Base-by-base conservation (phyloP, 2,329 filamentous ascomycete genomes). In the Talaromyces rugulosus region DNA sequence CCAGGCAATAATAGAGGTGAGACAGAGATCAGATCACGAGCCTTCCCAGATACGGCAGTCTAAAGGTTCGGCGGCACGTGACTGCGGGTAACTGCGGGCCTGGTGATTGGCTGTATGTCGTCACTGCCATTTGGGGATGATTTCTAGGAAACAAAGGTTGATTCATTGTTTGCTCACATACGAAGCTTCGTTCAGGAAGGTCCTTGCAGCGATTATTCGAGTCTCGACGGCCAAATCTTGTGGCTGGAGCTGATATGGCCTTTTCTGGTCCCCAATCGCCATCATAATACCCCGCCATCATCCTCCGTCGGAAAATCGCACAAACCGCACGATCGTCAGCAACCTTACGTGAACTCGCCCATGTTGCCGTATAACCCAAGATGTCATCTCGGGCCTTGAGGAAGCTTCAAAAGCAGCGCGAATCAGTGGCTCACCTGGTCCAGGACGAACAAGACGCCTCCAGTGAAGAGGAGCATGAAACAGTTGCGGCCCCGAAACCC, bases 361-460 rank as follows among this genome's bases (percentile, higher is more conserved):
- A 47, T 47, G 44, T 47, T 34, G 23, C 23, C 58, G 51, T 40
- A 23, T 54, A 16, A 27, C 30, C n/a, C 67, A 68, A 61, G 50
- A 89, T 89, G 87, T 89, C 87, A 51, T 85, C 86, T 18, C 82
- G 87, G 66, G 86, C 87, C n/a, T 75, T 89, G 59, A 82, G 87
- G 30, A 86, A 86, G 70, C 80, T 86, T 60, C 86, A 88, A 71
- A 82, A 82, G 65, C 84, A 87, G 77, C 82, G 82, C 62, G 85
- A 87, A 70, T 75, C 81, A 64, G 72, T 73, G 44, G 69, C 76
- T 63, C 70, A 71, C 64, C 71, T 73, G 42, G 69, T 76, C 63
- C 70, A 71, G 52, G 72, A 76, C 55, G 72, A 78, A 55, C 67
- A 70, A 6, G 68, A 78, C 65, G 74, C 75, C 54, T 75, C 73